A percentile compares a stretch with the other conserved stretches of the same genome.
These are phyloP conservation scores for Fusarium musae DNA, from an alignment of 2,329 filamentous ascomycete genomes.

Conservation along the genomic window DNA sequence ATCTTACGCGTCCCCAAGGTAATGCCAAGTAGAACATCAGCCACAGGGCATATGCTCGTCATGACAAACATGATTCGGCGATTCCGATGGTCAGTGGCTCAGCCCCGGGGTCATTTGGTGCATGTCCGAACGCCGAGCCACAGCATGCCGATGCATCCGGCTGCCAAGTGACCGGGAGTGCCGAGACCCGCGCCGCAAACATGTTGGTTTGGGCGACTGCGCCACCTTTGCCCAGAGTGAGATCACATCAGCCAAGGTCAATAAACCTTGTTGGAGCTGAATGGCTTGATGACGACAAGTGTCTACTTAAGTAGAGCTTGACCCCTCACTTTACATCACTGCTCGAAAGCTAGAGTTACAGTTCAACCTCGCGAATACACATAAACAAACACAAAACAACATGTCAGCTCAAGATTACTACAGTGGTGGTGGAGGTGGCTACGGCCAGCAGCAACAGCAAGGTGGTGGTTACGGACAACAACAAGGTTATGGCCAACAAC, in stretches of 20 bases:
- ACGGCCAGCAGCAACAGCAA: conserved; percentile 20
- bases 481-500: conserved; percentile 27
- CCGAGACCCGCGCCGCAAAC: conserved; percentile 22
- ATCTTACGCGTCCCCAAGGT: conserved; percentile 11
- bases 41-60: conserved; percentile 12
- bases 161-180: conserved; percentile 29
- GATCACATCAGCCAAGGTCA: conserved; percentile 37
- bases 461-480: conserved; percentile 12
- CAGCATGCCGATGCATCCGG: conserved; percentile 37
- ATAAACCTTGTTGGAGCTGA: conserved; percentile 9
- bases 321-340: conserved; percentile 3
- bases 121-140: conserved; percentile 17
- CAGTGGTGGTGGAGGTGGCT: conserved; percentile 18
- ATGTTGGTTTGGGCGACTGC: conserved; percentile 6
- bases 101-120: neutral
- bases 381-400: neutral
- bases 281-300: conserved; percentile 22
- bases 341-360: neutral
- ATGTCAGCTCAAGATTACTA: conserved; percentile 45
- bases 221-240: conserved; percentile 24
- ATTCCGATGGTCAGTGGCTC: conserved; percentile 8
- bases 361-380: neutral
- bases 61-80: conserved; percentile 10
- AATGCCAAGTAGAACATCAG: conserved; percentile 29
- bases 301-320: conserved; percentile 23